phyloP scores from a whole-genome alignment of 768 basidiomycete genomes.

The Rhodotorula taiwanensis region DNA sequence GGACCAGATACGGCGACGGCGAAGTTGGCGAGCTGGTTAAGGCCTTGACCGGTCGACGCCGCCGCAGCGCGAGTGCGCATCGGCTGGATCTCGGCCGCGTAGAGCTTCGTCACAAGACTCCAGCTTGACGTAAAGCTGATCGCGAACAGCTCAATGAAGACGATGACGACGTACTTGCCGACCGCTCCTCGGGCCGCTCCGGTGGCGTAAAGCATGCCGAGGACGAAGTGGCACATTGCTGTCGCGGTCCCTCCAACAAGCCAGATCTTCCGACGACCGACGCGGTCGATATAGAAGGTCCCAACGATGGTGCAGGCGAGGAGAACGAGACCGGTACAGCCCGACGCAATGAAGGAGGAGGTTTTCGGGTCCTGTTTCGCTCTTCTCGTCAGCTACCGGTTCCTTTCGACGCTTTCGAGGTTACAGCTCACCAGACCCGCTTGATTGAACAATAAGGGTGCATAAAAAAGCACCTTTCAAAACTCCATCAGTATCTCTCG shows the following conservation, averaged over 20 bases:
- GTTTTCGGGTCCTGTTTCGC: background rate
- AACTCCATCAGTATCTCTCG: no score
- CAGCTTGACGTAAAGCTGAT: slow-evolving; percentile 50
- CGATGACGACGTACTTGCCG: slow-evolving; percentile 49
- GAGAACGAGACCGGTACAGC: slow-evolving; percentile 49
- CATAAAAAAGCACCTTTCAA: slow-evolving; percentile 37
- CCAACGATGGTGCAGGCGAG: slow-evolving; percentile 38
- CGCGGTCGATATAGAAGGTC: slow-evolving; percentile 22
- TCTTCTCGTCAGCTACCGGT: no score
- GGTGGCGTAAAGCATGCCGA: slow-evolving; percentile 50
- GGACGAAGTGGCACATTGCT: slow-evolving; percentile 45
- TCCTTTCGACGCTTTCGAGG: no score
- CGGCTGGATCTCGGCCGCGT: slow-evolving; percentile 51
- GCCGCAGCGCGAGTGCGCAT: slow-evolving; percentile 50
- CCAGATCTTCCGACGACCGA: slow-evolving; percentile 45
- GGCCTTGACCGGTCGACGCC: slow-evolving; percentile 3
- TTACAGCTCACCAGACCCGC: slow-evolving; percentile 50
- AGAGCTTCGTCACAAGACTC: slow-evolving; percentile 45
- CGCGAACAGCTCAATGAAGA: slow-evolving; percentile 52
- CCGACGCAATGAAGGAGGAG: background rate
- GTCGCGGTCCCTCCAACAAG: slow-evolving; percentile 50
- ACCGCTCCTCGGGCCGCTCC: slow-evolving; percentile 39
- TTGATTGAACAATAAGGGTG: slow-evolving; percentile 52
- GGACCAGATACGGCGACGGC: slow-evolving; percentile 15
- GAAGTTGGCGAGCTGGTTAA: slow-evolving; percentile 22